Percentiles rank a stretch among this genome's conserved stretches.
Evolutionary conservation across 1,139 yeast genomes (phyloP).

Genomic region (Taphrina pruni): DNA sequence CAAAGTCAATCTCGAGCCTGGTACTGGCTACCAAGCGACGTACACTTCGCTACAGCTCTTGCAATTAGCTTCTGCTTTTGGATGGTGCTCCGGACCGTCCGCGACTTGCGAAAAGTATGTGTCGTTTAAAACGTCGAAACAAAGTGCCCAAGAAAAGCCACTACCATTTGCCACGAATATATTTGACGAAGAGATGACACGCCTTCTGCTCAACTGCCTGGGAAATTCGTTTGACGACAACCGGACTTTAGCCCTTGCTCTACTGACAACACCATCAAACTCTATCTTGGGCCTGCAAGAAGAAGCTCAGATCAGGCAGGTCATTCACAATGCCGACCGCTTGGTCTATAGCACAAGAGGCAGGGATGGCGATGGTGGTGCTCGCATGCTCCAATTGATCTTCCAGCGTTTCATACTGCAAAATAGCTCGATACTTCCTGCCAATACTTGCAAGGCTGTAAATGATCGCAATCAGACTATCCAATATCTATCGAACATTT

Average conservation of each 20-base stretch:
- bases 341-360: conserved; percentile 51
- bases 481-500: conserved; percentile 46
- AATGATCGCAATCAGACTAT: not conserved
- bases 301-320: conserved; percentile 44
- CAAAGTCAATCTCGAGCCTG: conserved; percentile 39
- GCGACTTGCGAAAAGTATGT: conserved; percentile 22
- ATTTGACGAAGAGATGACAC: conserved; percentile 54
- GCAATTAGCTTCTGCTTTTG: conserved; percentile 30
- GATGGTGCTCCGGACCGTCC: conserved; percentile 32
- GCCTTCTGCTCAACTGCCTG: conserved; percentile 65
- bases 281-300: conserved; percentile 50
- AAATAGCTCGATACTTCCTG: conserved; percentile 36
- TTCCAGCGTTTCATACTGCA: conserved; percentile 47
- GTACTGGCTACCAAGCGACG: conserved; percentile 33
- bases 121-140: conserved; percentile 6
- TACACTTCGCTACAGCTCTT: conserved; percentile 35
- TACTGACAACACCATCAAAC: conserved; percentile 58
- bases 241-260: conserved; percentile 59
- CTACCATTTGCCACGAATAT: conserved; percentile 59
- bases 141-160: conserved; percentile 46
- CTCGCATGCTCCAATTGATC: conserved; percentile 64
- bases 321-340: conserved; percentile 47
- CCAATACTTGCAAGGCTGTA: not conserved
- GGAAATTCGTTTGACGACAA: conserved; percentile 78
- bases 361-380: conserved; percentile 69